phyloP scores from a whole-genome alignment of 345 rosid genomes.

The Populus pruinosa region DNA sequence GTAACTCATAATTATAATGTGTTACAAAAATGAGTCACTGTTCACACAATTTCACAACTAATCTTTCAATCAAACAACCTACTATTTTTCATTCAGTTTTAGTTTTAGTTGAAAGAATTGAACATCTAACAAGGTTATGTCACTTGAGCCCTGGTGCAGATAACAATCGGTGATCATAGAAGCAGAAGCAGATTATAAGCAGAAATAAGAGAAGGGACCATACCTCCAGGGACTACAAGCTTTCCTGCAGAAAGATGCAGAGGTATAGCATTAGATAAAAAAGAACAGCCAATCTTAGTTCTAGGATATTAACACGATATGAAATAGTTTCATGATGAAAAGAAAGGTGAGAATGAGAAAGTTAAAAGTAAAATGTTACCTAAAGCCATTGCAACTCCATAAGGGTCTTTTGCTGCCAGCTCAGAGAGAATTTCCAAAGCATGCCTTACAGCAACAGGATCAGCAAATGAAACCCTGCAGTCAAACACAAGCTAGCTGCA shows the following conservation, averaged over 20 bases:
- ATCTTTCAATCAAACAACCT: neutral
- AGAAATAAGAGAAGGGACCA: conserved; percentile 9
- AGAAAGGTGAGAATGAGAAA: neutral
- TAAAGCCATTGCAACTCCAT: conserved; percentile 93
- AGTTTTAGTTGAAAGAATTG: neutral
- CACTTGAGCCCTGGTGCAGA: neutral
- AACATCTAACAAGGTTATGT: neutral
- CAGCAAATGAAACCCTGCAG: conserved; percentile 84
- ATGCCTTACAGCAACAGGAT: conserved; percentile 99
- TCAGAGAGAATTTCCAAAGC: conserved; percentile 83
- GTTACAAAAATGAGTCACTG: neutral
- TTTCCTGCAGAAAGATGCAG: conserved; percentile 64
- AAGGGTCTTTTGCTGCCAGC: conserved; percentile 84
- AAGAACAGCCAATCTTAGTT: neutral
- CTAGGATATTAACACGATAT: neutral
- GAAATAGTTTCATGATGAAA: neutral
- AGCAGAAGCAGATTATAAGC: neutral
- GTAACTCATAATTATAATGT: neutral
- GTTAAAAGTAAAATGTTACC: conserved; percentile 38
- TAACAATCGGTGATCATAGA: neutral
- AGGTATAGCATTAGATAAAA: conserved; percentile 20
- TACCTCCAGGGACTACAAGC: conserved; percentile 84
- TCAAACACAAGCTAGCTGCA: conserved; percentile 6
- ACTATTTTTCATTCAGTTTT: neutral
- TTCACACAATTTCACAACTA: neutral